Evolutionary conservation across 164 flowering plant genomes (phyloP), one percentile per base, ranked within the genome.

Genomic region (Hamamelis virginiana): DNA sequence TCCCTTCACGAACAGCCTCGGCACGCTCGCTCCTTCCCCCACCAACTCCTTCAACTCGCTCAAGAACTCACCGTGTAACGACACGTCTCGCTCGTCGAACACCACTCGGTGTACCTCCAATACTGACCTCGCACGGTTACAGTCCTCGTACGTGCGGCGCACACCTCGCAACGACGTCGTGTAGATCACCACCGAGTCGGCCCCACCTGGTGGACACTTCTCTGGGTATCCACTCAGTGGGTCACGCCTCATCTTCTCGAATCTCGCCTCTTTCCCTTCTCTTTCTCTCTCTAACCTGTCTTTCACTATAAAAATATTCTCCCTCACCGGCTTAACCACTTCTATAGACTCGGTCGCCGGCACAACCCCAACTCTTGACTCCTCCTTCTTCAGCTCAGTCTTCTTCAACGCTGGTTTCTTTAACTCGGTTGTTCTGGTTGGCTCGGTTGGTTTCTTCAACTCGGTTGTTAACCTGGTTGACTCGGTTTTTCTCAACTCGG

Each of bases 91-190:
- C 83, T 92, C 99, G 78, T 91, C 97, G 58, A 85, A 76, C 63
- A 78, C 87, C 59, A 88, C 87, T n/a, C 79, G 70, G 48, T 88
- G 86, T 16, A 38, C 53, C 72, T 92, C 98, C 63, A 95, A 46
- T 14, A 88, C 60, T 28, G 79, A 53, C 75, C 85, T 63, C 22
- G 73, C 85, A 1, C 78, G 71, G 70, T 74, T 76, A 77, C 98
- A 96, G 65, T 90, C 91, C 73, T 93, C 98, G 78, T 73, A 84
- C 46, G 99, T 96, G 21, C 87, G 78, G 1, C 99, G 84, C 14
- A 95, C 95, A 0, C 98, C 99, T 1, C 90, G 82, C 72, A 95
- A 72, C 65, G 99, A 84, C 43, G 99, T 95, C 63, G 97, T 91
- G 82, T 95, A 95, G 33, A 95, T 63, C 51, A 95, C 97, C 50